Evolutionary conservation across 164 flowering plant species (phyloP).

Genomic region (Nymphaea thermarum): DNA sequence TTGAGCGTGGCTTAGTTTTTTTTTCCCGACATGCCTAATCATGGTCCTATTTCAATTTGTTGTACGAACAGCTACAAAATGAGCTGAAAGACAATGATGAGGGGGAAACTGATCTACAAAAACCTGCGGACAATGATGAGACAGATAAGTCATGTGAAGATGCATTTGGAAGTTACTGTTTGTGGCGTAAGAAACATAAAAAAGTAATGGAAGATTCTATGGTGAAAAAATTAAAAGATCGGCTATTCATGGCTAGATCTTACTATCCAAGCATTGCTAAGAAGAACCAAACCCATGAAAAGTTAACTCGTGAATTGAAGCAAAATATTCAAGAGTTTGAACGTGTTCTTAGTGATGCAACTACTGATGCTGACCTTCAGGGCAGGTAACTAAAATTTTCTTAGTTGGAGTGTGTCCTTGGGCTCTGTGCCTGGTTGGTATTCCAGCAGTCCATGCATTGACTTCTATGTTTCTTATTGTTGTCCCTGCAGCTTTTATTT

Average conservation of each 20-base stretch:
- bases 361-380: conserved; percentile 75
- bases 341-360: conserved; percentile 67
- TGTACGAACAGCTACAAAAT: background rate
- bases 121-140: conserved; percentile 18
- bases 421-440: too few relatives aligned
- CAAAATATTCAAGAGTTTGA: conserved; percentile 92
- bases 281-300: conserved; percentile 57
- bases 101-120: background rate
- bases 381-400: background rate
- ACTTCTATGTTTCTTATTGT: too few relatives aligned
- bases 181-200: conserved; percentile 68
- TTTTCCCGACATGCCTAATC: background rate
- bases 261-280: conserved; percentile 93
- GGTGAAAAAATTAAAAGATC: conserved; percentile 84
- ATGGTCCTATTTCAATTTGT: background rate
- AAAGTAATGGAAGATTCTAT: conserved; percentile 65
- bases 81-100: background rate
- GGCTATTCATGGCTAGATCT: conserved; percentile 83
- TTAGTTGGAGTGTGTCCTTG: too few relatives aligned
- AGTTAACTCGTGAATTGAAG: conserved; percentile 64
- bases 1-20: background rate
- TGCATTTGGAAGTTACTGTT: conserved; percentile 88
- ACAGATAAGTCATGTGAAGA: conserved; percentile 48
- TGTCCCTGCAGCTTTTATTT: too few relatives aligned
- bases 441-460: too few relatives aligned